Conservation (phyloP, 2,329 filamentous ascomycete species). For the Verticillium alfalfae region DNA sequence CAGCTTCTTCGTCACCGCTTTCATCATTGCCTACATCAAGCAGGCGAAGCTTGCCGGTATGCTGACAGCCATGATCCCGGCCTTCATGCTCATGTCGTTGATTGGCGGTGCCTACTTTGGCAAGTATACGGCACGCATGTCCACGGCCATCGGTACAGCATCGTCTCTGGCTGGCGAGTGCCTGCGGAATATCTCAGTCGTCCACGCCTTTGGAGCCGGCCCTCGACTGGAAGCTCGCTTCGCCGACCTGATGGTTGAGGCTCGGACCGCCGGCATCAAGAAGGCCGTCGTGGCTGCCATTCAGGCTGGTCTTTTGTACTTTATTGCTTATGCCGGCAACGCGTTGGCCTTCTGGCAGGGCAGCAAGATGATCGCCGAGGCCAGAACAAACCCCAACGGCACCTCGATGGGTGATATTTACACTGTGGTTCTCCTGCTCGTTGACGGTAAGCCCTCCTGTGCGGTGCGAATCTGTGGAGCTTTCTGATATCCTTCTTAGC, state of each 20-base stretch:
- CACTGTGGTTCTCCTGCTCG: slow-evolving; percentile 49
- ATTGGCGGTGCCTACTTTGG: slow-evolving; percentile 49
- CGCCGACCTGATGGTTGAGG: slow-evolving; percentile 35
- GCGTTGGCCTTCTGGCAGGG: slow-evolving; percentile 64
- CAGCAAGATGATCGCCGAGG: slow-evolving; percentile 30
- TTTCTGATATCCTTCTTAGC: slow-evolving; percentile 20
- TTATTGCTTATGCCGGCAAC: slow-evolving; percentile 60
- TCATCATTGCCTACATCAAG: slow-evolving; percentile 62
- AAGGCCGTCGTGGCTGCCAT: slow-evolving; percentile 50
- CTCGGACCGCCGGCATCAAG: slow-evolving; percentile 44
- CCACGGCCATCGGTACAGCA: slow-evolving; percentile 48
- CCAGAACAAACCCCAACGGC: slow-evolving; percentile 21
- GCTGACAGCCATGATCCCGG: slow-evolving; percentile 56
- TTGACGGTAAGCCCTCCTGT: slow-evolving; percentile 32
- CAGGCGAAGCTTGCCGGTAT: slow-evolving; percentile 58
- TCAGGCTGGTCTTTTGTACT: slow-evolving; percentile 59
- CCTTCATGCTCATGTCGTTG: slow-evolving; percentile 54
- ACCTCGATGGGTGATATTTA: slow-evolving; percentile 41
- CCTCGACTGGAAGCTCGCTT: slow-evolving; percentile 49
- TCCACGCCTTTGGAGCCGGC: slow-evolving; percentile 59
- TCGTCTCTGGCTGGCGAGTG: slow-evolving; percentile 59
- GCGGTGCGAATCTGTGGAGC: not conserved
- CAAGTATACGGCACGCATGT: slow-evolving; percentile 44
- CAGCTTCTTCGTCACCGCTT: slow-evolving; percentile 63
- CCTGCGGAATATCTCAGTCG: slow-evolving; percentile 53